Base-by-base conservation (phyloP, 176 grass and related monocot species). In the Panicum miliaceum region DNA sequence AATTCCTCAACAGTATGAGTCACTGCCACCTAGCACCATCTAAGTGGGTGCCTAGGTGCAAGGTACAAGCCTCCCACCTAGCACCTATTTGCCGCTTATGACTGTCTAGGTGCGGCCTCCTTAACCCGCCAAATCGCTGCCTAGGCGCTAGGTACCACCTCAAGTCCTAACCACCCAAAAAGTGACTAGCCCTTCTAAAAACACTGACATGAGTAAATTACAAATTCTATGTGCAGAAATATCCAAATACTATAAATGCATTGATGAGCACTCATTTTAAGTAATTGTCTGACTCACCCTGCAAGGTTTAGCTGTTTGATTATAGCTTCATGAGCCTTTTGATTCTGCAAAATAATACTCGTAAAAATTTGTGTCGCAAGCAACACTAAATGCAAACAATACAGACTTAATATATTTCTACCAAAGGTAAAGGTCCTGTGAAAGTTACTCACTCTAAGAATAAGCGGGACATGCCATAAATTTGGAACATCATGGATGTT, bases 401-500 rank as follows among this genome's bases (percentile, higher is more conserved):
- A 59, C 6, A 8, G 38, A 73, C 63, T 57, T 6, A 75, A 75
- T 15, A 75, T 19, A 4, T 75, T 76, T n/a, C 53, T 59, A 20
- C n/a, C 25, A 3, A 58, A 42, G 53, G 10, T 53, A 20, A 84
- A 78, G 18, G 36, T 29, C 78, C 61, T 35, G 46, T 4, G 60
- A 68, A 86, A 19, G 25, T 52, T 57, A 92, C 96, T 94, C 65
- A 98, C 96, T 86, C 88, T 92, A 85, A 98, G 96, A 84, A 96
- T 84, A 68, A 98, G 89, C 36, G 96, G 96, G 58, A 98, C 83
- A 85, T 98, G 96, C 96, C 96, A 98, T 86, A 98, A 84, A 77
- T 98, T 98, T 57, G 96, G 96, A 64, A 96, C 96, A 76, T 98
- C 96, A 85, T 98, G 89, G 48, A 98, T 96, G 88, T 93, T 87